Evolutionary conservation across 2,329 filamentous ascomycete species (phyloP).

Genomic region (Cladophialophora chaetospira): DNA sequence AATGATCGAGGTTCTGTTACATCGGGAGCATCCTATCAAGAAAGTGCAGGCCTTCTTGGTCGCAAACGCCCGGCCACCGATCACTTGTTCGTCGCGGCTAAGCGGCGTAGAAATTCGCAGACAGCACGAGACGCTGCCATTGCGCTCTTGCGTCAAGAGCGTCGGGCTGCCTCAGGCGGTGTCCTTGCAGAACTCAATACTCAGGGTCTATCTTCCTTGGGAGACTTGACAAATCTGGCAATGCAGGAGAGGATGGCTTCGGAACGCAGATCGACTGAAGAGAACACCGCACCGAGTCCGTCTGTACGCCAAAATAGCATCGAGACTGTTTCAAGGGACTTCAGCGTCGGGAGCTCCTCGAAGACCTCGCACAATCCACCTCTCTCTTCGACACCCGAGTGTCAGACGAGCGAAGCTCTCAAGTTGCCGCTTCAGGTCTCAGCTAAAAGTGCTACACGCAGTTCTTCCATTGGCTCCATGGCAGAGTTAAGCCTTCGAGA

Average conservation of each 20-base stretch:
- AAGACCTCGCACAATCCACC: too few relatives aligned
- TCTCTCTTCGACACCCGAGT: too few relatives aligned
- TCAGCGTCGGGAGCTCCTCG: too few relatives aligned
- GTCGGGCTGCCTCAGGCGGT: not conserved
- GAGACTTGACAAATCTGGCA: not conserved
- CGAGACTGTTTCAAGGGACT: too few relatives aligned
- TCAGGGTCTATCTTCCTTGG: not conserved
- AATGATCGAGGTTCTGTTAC: not conserved
- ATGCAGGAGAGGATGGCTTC: not conserved
- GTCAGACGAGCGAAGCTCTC: too few relatives aligned
- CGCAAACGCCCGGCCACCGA: conserved; percentile 10
- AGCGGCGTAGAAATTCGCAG: not conserved
- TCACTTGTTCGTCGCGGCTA: conserved; percentile 5
- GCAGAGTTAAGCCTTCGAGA: too few relatives aligned
- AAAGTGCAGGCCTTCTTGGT: not conserved
- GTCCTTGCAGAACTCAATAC: not conserved
- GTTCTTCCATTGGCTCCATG: too few relatives aligned
- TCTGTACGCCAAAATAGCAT: not conserved
- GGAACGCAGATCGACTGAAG: not conserved
- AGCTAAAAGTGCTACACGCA: too few relatives aligned
- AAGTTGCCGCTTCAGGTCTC: too few relatives aligned
- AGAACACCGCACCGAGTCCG: not conserved
- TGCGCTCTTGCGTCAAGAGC: not conserved
- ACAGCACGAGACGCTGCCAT: not conserved
- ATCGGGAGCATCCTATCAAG: not conserved